Percentiles rank a stretch among this genome's conserved stretches.
Conservation (phyloP, 768 basidiomycete genomes). For the Chlorophyllum brunneum region DNA sequence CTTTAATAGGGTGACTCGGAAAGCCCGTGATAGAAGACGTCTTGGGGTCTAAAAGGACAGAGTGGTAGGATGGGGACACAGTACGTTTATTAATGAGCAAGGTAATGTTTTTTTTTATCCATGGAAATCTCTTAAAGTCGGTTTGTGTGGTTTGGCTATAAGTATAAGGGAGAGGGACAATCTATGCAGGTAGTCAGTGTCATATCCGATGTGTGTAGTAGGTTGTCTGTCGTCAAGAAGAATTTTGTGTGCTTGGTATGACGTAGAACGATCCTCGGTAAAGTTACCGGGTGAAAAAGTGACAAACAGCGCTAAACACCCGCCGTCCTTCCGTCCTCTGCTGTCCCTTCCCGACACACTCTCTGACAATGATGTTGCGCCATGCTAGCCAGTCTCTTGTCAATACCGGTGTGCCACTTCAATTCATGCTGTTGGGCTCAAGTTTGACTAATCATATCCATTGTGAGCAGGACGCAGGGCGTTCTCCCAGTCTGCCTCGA, state of each 20-base stretch:
- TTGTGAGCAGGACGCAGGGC: constrained; percentile 63
- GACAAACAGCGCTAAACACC: constrained; percentile 10
- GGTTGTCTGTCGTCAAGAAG: not conserved
- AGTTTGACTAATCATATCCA: not conserved
- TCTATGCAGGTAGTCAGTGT: constrained; percentile 3
- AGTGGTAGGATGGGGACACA: constrained; percentile 16
- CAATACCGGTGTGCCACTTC: constrained; percentile 40
- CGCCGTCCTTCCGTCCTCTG: not conserved
- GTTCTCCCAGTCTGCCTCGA: constrained; percentile 74
- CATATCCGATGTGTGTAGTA: not conserved
- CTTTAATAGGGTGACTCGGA: constrained; percentile 71
- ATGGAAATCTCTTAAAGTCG: too few relatives aligned
- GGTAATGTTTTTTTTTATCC: constrained; percentile 12
- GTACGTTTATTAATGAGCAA: constrained; percentile 10
- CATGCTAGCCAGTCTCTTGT: constrained; percentile 56
- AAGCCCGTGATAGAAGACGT: constrained; percentile 63
- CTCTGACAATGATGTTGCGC: constrained; percentile 46
- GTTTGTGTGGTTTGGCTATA: not conserved
- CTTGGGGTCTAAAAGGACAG: constrained; percentile 30
- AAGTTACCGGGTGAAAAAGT: not conserved
- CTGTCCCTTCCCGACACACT: constrained; percentile 6
- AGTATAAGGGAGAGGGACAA: too few relatives aligned
- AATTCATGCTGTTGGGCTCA: not conserved
- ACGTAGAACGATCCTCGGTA: not conserved
- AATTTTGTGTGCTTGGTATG: too few relatives aligned